These are phyloP conservation scores for Neofusicoccum sp. DNA, from an alignment of 2,329 filamentous ascomycete species.

Conservation along the genomic window DNA sequence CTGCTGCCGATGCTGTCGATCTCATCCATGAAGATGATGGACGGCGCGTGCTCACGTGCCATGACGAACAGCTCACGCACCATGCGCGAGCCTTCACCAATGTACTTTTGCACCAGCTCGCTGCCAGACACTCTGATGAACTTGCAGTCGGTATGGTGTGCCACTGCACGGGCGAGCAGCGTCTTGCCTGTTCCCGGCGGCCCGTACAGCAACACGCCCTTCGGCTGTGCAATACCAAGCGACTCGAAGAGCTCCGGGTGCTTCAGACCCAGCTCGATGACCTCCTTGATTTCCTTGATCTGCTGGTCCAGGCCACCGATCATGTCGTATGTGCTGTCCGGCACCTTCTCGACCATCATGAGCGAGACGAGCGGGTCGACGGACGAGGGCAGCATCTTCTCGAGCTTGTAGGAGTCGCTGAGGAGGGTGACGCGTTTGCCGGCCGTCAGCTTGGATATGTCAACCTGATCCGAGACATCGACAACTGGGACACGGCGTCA, in stretches of 20 bases:
- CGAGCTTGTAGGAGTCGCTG: constrained; percentile 97
- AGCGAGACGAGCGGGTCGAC: constrained; percentile 97
- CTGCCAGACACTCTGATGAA: constrained; percentile 97
- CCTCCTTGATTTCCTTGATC: constrained; percentile 99
- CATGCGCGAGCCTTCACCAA: constrained; percentile 97
- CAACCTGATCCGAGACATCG: constrained; percentile 91
- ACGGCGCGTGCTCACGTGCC: constrained; percentile 96
- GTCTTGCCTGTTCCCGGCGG: constrained; percentile 98
- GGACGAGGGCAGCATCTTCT: constrained; percentile 97
- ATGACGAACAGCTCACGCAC: constrained; percentile 99
- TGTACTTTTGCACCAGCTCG: constrained; percentile 98
- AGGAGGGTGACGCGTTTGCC: constrained; percentile 97
- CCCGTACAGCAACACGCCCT: constrained; percentile 94
- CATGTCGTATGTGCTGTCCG: constrained; percentile 99
- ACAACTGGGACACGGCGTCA: constrained; percentile 67
- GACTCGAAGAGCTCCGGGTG: constrained; percentile 98
- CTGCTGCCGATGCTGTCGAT: constrained; percentile 99
- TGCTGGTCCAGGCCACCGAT: constrained; percentile 98
- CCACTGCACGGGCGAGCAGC: constrained; percentile 88
- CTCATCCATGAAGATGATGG: constrained; percentile 99
- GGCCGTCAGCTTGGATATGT: constrained; percentile 92
- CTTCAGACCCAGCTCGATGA: constrained; percentile 97
- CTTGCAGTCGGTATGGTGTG: constrained; percentile 98
- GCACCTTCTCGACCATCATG: constrained; percentile 99
- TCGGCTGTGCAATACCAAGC: constrained; percentile 97